Evolutionary conservation across 75 land plant species (phyloP).

Genomic region (Chamaecyparis obtusa): DNA sequence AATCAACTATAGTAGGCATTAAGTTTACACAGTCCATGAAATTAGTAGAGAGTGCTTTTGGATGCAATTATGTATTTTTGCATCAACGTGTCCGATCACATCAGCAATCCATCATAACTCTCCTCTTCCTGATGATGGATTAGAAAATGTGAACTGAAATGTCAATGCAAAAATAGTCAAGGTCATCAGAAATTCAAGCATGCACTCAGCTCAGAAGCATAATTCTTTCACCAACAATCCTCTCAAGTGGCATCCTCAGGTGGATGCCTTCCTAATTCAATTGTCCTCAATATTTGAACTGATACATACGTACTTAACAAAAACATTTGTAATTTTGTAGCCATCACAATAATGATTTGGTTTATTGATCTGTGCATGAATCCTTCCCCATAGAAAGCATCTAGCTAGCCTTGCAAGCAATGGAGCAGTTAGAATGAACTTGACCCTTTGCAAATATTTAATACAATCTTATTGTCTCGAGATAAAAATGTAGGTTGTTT

Average conservation of each 20-base stretch:
- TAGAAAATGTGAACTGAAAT: no score
- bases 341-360: neutral
- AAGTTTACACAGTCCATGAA: no score
- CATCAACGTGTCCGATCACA: no score
- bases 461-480: neutral
- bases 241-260: neutral
- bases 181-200: neutral
- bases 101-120: no score
- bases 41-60: no score
- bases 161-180: neutral
- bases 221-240: neutral
- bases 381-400: neutral
- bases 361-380: neutral
- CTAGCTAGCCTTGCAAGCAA: neutral
- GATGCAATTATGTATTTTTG: no score
- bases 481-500: neutral
- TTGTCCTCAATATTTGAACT: neutral
- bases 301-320: neutral
- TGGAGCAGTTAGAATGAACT: neutral
- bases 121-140: no score
- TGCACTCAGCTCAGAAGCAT: neutral
- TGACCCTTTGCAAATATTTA: neutral
- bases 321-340: neutral
- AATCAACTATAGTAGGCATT: neutral
- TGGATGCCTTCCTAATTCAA: neutral